phyloP scores from a whole-genome alignment of 768 basidiomycete species.

The Lactarius hatsudake region DNA sequence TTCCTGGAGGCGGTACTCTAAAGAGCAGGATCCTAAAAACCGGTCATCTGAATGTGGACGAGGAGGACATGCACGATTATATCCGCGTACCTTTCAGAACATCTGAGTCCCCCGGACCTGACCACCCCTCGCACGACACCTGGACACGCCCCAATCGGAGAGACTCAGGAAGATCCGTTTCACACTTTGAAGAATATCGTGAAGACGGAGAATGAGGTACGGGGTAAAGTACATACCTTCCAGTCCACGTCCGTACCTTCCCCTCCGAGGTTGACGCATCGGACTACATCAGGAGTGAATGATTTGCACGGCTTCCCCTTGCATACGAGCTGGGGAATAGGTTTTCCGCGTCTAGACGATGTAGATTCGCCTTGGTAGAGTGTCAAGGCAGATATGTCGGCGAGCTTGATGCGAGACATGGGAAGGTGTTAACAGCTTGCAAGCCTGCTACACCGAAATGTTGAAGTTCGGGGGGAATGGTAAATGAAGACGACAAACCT shows the following conservation, averaged over 20 bases:
- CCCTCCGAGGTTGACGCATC: slow-evolving; percentile 79
- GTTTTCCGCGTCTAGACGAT: slow-evolving; percentile 55
- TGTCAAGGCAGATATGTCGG: slow-evolving; percentile 69
- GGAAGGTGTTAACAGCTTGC: neutral
- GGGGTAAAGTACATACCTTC: slow-evolving; percentile 55
- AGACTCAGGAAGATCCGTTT: slow-evolving; percentile 82
- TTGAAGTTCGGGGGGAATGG: neutral
- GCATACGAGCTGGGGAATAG: slow-evolving; percentile 80
- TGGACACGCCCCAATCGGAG: slow-evolving; percentile 83
- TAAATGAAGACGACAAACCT: neutral
- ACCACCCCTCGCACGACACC: slow-evolving; percentile 92
- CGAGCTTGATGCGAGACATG: slow-evolving; percentile 75
- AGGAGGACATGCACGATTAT: neutral
- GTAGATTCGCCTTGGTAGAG: slow-evolving; percentile 75
- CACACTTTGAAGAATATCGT: slow-evolving; percentile 53
- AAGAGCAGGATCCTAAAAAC: slow-evolving; percentile 72
- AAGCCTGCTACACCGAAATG: neutral
- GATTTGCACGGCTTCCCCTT: slow-evolving; percentile 71
- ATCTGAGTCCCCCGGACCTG: slow-evolving; percentile 72
- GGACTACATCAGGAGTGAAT: slow-evolving; percentile 81
- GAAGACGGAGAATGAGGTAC: slow-evolving; percentile 3
- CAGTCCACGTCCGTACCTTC: slow-evolving; percentile 81
- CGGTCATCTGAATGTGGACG: neutral
- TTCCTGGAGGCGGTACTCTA: slow-evolving; percentile 79
- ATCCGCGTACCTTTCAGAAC: slow-evolving; percentile 70